phyloP scores from a whole-genome alignment of 495 filamentous ascomycete genomes.

The Sabuloglossum arenarium region DNA sequence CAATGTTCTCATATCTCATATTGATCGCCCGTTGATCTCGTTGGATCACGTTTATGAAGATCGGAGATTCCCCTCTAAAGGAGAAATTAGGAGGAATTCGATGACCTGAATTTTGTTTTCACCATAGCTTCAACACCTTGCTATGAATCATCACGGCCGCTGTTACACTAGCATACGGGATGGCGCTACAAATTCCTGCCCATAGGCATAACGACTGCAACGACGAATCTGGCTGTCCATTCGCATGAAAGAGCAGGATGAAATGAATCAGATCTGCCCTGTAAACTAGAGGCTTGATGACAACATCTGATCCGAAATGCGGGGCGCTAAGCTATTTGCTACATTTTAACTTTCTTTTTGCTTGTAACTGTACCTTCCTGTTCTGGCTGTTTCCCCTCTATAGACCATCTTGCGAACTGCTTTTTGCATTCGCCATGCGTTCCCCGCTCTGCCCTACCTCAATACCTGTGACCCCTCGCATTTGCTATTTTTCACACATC shows the following conservation, averaged over 20 bases:
- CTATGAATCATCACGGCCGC: not conserved
- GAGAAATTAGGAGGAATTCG: not conserved
- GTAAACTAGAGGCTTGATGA: slow-evolving; percentile 3
- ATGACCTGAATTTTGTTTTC: not conserved
- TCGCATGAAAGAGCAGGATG: not conserved
- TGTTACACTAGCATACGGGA: slow-evolving; percentile 2
- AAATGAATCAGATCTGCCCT: not conserved
- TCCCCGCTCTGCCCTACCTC: not conserved
- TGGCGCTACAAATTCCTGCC: not conserved
- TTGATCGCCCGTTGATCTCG: not conserved
- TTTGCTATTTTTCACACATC: not conserved
- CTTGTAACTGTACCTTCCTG: slow-evolving; percentile 1
- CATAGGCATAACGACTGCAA: slow-evolving; percentile 2
- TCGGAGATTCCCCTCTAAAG: not conserved
- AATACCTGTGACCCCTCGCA: not conserved
- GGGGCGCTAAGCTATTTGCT: not conserved
- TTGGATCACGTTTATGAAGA: not conserved
- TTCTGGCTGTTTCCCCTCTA: not conserved
- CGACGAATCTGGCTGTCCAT: slow-evolving; percentile 2
- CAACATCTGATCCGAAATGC: not conserved
- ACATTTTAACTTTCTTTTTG: not conserved
- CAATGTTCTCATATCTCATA: not conserved
- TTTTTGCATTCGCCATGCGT: not conserved
- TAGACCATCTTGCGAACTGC: not conserved
- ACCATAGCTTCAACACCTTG: not conserved